A percentile compares a stretch with the other conserved stretches of the same genome.
Conservation (phyloP, 352 stramenopile genomes). For the Globisporangium parvum region DNA sequence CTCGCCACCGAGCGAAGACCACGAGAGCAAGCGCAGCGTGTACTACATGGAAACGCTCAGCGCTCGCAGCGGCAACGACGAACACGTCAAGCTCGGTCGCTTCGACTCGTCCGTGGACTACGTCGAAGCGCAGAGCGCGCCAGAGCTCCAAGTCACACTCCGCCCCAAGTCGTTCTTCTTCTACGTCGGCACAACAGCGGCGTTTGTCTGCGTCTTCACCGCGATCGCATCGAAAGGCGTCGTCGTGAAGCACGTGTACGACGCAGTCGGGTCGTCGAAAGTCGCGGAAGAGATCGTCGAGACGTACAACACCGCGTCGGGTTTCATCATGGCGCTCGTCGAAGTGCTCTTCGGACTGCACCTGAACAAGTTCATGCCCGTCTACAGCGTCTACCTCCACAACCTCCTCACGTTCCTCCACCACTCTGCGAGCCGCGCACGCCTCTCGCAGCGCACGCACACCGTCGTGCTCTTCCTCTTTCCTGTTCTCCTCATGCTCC, state of each 20-base stretch:
- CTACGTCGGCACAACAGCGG: background rate
- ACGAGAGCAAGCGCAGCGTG: background rate
- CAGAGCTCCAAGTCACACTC: constrained; percentile 3
- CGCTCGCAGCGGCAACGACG: background rate
- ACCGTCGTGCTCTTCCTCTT: constrained; percentile 24
- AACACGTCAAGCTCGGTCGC: background rate
- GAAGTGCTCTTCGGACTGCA: constrained; percentile 32
- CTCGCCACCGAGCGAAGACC: background rate
- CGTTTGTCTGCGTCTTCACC: constrained; percentile 3
- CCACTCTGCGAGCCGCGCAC: constrained; percentile 6
- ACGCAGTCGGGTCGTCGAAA: constrained; percentile 5
- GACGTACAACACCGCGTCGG: constrained; percentile 9
- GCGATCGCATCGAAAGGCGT: constrained; percentile 2
- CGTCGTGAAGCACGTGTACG: constrained; percentile 8
- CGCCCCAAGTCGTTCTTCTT: constrained; percentile 3
- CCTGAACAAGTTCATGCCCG: constrained; percentile 29
- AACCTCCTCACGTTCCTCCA: constrained; percentile 35
- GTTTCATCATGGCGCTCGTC: constrained; percentile 19
- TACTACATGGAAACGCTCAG: background rate
- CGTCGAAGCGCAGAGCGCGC: background rate
- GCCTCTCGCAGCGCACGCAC: constrained; percentile 11
- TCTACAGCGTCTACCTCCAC: constrained; percentile 41
- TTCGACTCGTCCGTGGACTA: constrained; percentile 3
- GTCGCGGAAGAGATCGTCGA: constrained; percentile 6
- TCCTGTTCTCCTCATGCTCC: constrained; percentile 33